Evolutionary conservation across 208 protist genomes (phyloP).

Genomic region (Trypanosoma vivax): DNA sequence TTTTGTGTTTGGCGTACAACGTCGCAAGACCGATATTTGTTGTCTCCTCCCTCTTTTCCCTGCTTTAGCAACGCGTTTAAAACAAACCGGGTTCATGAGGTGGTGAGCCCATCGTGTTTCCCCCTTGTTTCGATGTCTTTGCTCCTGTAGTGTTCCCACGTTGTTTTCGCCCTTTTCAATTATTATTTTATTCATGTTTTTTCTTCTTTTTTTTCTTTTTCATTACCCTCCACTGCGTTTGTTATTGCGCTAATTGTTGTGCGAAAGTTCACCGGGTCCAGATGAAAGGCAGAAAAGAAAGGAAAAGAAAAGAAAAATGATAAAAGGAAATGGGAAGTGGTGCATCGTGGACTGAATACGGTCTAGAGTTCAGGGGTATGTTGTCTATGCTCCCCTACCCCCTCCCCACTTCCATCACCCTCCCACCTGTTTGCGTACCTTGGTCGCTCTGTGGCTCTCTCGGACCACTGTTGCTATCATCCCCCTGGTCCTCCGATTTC

Average conservation of each 20-base stretch:
- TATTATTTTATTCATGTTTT: too few species aligned
- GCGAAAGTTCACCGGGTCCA: neutral
- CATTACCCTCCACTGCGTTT: neutral
- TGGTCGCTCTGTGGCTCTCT: neutral
- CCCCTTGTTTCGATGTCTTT: too few species aligned
- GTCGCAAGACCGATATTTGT: too few species aligned
- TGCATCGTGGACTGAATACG: neutral
- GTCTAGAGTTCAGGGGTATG: constrained; percentile 1
- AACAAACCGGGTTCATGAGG: too few species aligned
- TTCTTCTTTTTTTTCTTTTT: constrained; percentile 2
- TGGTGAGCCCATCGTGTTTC: too few species aligned
- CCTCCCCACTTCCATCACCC: too few species aligned
- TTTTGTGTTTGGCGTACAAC: neutral
- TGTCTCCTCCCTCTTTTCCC: too few species aligned
- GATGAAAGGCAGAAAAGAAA: neutral
- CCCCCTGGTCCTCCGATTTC: neutral
- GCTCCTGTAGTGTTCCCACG: too few species aligned
- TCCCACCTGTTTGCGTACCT: neutral
- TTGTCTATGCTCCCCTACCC: neutral
- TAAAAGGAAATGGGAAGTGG: neutral
- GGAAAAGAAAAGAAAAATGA: neutral
- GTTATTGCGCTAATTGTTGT: neutral
- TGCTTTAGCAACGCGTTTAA: too few species aligned
- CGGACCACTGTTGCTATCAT: neutral
- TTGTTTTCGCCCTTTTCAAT: too few species aligned